Evolutionary conservation across 768 basidiomycete species (phyloP), one percentile per base, ranked within the genome.

Genomic region (Multifurca ochricompacta): DNA sequence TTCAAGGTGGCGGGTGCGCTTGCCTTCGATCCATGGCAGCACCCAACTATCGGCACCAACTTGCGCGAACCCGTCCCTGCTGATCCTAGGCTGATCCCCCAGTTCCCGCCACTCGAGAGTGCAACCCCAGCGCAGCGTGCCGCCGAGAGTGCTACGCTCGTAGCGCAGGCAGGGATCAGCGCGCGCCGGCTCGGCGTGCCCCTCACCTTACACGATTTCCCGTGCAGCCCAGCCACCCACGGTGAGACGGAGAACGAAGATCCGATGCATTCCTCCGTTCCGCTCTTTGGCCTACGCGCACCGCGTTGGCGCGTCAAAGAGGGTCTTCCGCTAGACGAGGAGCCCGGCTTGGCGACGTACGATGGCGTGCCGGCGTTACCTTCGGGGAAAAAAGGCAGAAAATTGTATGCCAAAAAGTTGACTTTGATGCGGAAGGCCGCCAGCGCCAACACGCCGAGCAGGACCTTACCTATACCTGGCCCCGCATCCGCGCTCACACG

Each of bases 1-100:
- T 51, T 41, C 9, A 57, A 57, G 28, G 32, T 52, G 31, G 4
- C 56, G 3, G 44, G 56, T 10, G 51, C 23, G 14, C 50, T 57
- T 28, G 39, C 21, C 32, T 47, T 52, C 13, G 40, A 47, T 6
- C 32, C 56, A 13, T 57, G 49, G 50, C 30, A 42, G 8, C 39
- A 36, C n/a, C 50, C 56, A n/a, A 47, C n/a, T 13, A 57, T 48
- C 4, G 56, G 56, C 1, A 57, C 56, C 27, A 46, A 57, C 50
- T 34, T 57, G 32, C 50, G 56, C 30, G 56, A 57, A 34, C 50
- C 56, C 39, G 50, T 57, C 28, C 56, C 56, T 11, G 56, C 50
- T 1, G 51, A 57, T 45, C 56, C 56, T 6, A 19, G 27, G 11
- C 7, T 23, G 27, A 37, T 48, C 32, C 56, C 56, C 14, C 50